Evolutionary conservation across 805 yeast genomes (phyloP).

Genomic region (Hanseniaspora nectarophila): DNA sequence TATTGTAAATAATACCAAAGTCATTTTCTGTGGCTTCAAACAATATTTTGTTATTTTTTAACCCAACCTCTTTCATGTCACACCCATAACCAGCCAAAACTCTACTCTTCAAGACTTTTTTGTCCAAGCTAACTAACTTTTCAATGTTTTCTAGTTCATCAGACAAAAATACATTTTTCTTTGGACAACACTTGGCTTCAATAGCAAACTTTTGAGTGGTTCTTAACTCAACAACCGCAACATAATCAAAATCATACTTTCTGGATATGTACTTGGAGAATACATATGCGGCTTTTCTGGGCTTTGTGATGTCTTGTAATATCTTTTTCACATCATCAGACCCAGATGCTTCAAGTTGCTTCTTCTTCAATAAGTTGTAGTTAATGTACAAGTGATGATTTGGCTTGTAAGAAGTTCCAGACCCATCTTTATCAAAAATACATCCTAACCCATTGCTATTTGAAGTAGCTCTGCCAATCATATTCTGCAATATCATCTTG

Average conservation of each 20-base stretch:
- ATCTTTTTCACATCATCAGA: slow-evolving; percentile 28
- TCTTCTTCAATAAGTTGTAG: slow-evolving; percentile 21
- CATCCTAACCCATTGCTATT: slow-evolving; percentile 28
- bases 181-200: slow-evolving; percentile 35
- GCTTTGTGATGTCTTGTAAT: slow-evolving; percentile 30
- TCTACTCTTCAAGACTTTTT: slow-evolving; percentile 35
- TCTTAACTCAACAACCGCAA: slow-evolving; percentile 41
- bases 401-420: slow-evolving; percentile 49
- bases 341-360: slow-evolving; percentile 26
- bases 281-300: slow-evolving; percentile 34
- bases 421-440: slow-evolving; percentile 52
- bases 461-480: slow-evolving; percentile 50
- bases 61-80: neutral
- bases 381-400: slow-evolving; percentile 37
- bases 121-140: slow-evolving; percentile 30
- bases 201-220: slow-evolving; percentile 38
- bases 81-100: slow-evolving; percentile 36
- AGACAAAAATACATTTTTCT: slow-evolving; percentile 34
- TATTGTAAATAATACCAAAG: neutral
- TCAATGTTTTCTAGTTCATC: slow-evolving; percentile 34
- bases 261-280: slow-evolving; percentile 32
- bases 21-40: neutral
- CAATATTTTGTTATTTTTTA: neutral
- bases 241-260: slow-evolving; percentile 32
- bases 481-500: slow-evolving; percentile 26